Percentiles rank a stretch among this genome's conserved stretches.
These are phyloP conservation scores for Xylaria arbuscula DNA, from an alignment of 2,329 filamentous ascomycete genomes.

Conservation along the genomic window DNA sequence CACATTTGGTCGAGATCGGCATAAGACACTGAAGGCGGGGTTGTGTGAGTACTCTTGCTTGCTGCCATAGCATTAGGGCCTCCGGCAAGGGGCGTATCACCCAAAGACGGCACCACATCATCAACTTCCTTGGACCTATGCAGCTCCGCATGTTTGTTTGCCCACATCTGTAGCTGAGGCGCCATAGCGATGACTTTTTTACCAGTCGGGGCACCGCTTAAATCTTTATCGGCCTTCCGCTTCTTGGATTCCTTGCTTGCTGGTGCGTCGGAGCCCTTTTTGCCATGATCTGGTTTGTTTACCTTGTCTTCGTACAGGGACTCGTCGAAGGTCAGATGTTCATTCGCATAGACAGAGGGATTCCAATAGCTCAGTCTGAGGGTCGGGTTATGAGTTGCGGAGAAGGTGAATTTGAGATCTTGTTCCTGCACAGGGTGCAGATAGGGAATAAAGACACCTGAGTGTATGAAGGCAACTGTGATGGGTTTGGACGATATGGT, in stretches of 20 bases:
- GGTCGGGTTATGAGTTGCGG: slow-evolving; percentile 74
- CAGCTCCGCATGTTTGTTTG: slow-evolving; percentile 75
- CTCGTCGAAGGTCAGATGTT: slow-evolving; percentile 67
- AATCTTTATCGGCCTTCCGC: slow-evolving; percentile 62
- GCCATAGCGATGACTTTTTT: slow-evolving; percentile 66
- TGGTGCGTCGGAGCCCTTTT: slow-evolving; percentile 50
- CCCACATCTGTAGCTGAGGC: slow-evolving; percentile 78
- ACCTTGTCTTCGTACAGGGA: slow-evolving; percentile 56
- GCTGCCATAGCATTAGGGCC: slow-evolving; percentile 44
- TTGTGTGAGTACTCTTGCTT: slow-evolving; percentile 29
- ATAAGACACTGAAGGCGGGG: slow-evolving; percentile 64
- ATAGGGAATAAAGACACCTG: slow-evolving; percentile 85
- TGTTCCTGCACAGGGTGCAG: slow-evolving; percentile 66
- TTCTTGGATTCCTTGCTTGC: slow-evolving; percentile 51
- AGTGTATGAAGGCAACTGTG: slow-evolving; percentile 79
- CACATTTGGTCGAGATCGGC: slow-evolving; percentile 63
- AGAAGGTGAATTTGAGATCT: slow-evolving; percentile 74
- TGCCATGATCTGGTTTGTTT: slow-evolving; percentile 53
- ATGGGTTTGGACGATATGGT: slow-evolving; percentile 81
- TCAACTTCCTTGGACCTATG: slow-evolving; percentile 61
- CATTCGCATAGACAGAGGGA: slow-evolving; percentile 75
- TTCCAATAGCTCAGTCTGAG: slow-evolving; percentile 82
- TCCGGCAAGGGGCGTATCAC: slow-evolving; percentile 47
- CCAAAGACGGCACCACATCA: slow-evolving; percentile 49
- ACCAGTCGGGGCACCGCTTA: slow-evolving; percentile 48